These are phyloP conservation scores for Begonia masoniana DNA, from an alignment of 306 rosid species.

Conservation along the genomic window DNA sequence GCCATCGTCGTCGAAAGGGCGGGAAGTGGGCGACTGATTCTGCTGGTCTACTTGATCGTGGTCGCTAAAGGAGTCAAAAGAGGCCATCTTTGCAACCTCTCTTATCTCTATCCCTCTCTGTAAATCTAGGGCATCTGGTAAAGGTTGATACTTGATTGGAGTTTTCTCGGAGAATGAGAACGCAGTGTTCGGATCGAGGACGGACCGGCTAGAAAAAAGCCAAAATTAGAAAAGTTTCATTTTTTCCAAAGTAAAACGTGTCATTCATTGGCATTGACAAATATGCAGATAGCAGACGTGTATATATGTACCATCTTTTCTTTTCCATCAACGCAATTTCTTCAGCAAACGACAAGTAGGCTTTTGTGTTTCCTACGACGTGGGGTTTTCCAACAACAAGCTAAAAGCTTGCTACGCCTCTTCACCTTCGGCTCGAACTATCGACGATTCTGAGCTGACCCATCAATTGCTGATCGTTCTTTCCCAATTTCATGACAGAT, in stretches of 20 bases:
- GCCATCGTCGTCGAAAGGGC: constrained; percentile 35
- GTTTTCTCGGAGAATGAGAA: not conserved
- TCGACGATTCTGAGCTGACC: not conserved
- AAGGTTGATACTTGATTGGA: not conserved
- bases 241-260: not conserved
- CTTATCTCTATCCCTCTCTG: not conserved
- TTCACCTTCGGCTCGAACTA: not conserved
- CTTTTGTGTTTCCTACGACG: not conserved
- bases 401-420: too few species aligned
- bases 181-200: constrained; percentile 22
- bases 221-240: not conserved
- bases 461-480: constrained; percentile 53
- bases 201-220: not conserved
- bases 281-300: not conserved
- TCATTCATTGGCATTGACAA: not conserved
- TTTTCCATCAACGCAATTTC: too few species aligned
- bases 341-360: not conserved
- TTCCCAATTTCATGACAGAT: constrained; percentile 45
- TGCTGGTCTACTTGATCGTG: constrained; percentile 24
- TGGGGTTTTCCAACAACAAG: too few species aligned
- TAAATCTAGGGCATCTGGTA: not conserved
- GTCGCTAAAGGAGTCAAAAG: constrained; percentile 43
- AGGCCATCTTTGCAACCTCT: constrained; percentile 28
- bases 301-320: too few species aligned
- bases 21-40: constrained; percentile 16